phyloP scores from a whole-genome alignment of 257 asterid genomes.

The Lavandula angustifolia region DNA sequence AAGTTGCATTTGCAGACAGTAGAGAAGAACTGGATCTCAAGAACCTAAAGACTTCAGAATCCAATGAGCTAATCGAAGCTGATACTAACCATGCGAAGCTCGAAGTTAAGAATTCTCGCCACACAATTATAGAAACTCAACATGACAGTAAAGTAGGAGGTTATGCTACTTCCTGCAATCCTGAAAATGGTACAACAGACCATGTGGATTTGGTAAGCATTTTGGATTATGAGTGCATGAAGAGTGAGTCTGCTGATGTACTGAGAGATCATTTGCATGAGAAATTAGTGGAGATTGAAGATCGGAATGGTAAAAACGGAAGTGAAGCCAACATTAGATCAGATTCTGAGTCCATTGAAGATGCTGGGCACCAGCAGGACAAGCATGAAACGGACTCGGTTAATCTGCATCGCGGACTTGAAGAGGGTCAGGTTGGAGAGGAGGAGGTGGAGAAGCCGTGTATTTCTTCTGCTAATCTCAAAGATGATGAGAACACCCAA shows the following conservation, averaged over 20 bases:
- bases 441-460: slow-evolving; percentile 29
- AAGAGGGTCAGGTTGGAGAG: slow-evolving; percentile 32
- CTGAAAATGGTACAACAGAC: slow-evolving; percentile 43
- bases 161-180: slow-evolving; percentile 32
- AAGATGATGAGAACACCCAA: slow-evolving; percentile 32
- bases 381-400: slow-evolving; percentile 26
- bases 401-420: slow-evolving; percentile 22
- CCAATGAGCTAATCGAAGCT: slow-evolving; percentile 37
- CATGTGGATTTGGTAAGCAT: slow-evolving; percentile 30
- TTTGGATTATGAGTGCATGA: slow-evolving; percentile 26
- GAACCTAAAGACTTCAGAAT: slow-evolving; percentile 39
- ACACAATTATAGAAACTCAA: slow-evolving; percentile 26
- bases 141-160: slow-evolving; percentile 33
- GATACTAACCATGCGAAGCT: slow-evolving; percentile 35
- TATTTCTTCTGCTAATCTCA: slow-evolving; percentile 31
- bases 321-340: slow-evolving; percentile 34
- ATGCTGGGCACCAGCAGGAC: slow-evolving; percentile 35
- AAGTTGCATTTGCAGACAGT: slow-evolving; percentile 31
- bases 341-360: slow-evolving; percentile 34
- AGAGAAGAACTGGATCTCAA: slow-evolving; percentile 33
- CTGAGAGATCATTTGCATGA: slow-evolving; percentile 34
- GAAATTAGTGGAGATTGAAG: slow-evolving; percentile 38
- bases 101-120: slow-evolving; percentile 26
- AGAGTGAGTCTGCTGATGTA: slow-evolving; percentile 31
- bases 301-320: slow-evolving; percentile 37